Base-by-base conservation (phyloP, 768 basidiomycete genomes). In the Tephrocybe sp. region DNA sequence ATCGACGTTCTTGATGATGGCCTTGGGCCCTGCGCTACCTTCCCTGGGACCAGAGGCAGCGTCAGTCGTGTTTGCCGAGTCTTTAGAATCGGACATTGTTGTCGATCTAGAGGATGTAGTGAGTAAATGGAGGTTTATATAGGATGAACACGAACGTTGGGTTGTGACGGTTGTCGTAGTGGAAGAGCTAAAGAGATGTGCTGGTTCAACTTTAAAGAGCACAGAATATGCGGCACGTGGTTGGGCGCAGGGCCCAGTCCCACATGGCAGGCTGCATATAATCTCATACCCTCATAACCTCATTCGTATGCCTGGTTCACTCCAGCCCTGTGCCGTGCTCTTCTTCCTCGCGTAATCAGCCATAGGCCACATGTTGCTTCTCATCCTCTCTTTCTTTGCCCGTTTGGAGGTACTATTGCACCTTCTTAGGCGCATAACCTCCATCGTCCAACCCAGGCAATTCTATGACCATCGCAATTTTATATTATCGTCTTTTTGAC, bases 1-100 rank as follows among this genome's bases (percentile, higher is more conserved):
- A 72, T 98, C 95, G 55, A 95, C 92, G 64, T 89, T 93, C 74
- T 97, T 97, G 65, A 98, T 92, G 74, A 90, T 86, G 54, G 93
- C 92, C 66, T 93, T 94, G 53, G 84, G 80, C 33, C 76, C 75
- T 13, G 55, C 51, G 36, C 62, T 56, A 60, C 73, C 69, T 42
- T 60, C 74, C 55, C 65, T 68, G 39, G 76, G 67, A 34, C 66
- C 66, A 17, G 64, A 74, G 55, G 69, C 69, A 48, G 76, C 69
- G 58, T 85, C 82, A 60, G 77, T 75, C 52, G 82, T 78, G 22
- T 76, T 79, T 51, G 75, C 77, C 62, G 76, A 77, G 67, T 86
- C 83, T 69, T 80, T 83, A 55, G 45, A 19, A 30, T 81, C 80
- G 49, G 77, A 65, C 81, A 83, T 83, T 55, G 43, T 56, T 41